Evolutionary conservation across 352 stramenopile species (phyloP).

Genomic region (Pythium vanterpoolii): DNA sequence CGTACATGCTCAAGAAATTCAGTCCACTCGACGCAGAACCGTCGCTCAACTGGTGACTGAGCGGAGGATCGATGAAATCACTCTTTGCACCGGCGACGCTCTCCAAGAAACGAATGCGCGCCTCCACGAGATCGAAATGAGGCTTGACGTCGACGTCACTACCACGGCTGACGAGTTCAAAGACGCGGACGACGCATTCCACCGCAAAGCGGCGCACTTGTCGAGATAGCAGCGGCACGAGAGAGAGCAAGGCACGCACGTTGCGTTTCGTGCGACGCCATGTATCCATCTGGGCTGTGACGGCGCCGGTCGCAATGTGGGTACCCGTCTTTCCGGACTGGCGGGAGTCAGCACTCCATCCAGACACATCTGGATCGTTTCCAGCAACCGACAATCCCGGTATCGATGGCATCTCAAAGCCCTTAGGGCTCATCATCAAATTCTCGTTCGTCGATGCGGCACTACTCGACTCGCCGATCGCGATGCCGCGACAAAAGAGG

Average conservation of each 20-base stretch:
- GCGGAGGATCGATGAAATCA: neutral
- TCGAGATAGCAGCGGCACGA: slow-evolving; percentile 65
- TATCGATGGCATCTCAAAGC: slow-evolving; percentile 9
- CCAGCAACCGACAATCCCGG: neutral
- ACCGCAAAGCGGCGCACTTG: slow-evolving; percentile 78
- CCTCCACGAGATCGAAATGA: slow-evolving; percentile 70
- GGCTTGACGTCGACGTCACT: slow-evolving; percentile 25
- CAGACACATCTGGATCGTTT: slow-evolving; percentile 12
- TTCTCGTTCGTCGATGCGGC: slow-evolving; percentile 26
- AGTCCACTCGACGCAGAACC: neutral
- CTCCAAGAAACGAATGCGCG: slow-evolving; percentile 46
- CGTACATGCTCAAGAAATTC: slow-evolving; percentile 85
- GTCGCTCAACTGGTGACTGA: slow-evolving; percentile 14
- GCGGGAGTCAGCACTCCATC: neutral
- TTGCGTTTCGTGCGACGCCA: slow-evolving; percentile 72
- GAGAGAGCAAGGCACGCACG: slow-evolving; percentile 52
- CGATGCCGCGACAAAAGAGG: slow-evolving; percentile 74
- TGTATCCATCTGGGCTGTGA: slow-evolving; percentile 52
- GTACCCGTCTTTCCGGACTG: slow-evolving; percentile 20
- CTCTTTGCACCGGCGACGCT: slow-evolving; percentile 12
- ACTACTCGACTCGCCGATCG: slow-evolving; percentile 67
- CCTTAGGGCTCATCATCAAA: slow-evolving; percentile 75
- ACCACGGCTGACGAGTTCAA: slow-evolving; percentile 49
- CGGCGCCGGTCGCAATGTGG: slow-evolving; percentile 20
- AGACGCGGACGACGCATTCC: slow-evolving; percentile 70